Evolutionary conservation across 176 grass and related monocot species (phyloP).

Genomic region (Tillandsia leiboldiana): DNA sequence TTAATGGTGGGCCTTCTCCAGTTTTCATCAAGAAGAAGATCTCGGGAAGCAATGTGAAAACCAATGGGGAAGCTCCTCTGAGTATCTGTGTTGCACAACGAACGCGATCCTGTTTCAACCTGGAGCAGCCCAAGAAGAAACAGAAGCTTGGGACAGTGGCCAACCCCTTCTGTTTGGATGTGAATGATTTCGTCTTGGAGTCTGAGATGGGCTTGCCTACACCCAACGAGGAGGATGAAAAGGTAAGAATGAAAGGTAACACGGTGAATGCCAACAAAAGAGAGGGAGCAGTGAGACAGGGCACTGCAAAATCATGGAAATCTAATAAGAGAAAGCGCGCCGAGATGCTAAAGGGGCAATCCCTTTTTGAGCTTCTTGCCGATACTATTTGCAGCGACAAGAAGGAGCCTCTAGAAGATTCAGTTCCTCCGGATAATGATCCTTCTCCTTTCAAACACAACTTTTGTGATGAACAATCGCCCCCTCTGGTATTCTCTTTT

Average conservation of each 20-base stretch:
- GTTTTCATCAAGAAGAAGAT: slow-evolving; percentile 20
- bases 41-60: slow-evolving; percentile 25
- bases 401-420: not conserved
- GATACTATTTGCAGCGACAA: slow-evolving; percentile 38
- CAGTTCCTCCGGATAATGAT: slow-evolving; percentile 6
- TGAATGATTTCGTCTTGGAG: slow-evolving; percentile 6
- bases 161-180: slow-evolving; percentile 20
- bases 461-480: slow-evolving; percentile 34
- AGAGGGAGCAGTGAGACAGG: slow-evolving; percentile 24
- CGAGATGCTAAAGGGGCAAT: slow-evolving; percentile 32
- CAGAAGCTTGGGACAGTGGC: slow-evolving; percentile 26
- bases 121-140: slow-evolving; percentile 37
- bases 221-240: slow-evolving; percentile 3
- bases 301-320: slow-evolving; percentile 16
- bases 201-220: slow-evolving; percentile 12
- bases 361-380: slow-evolving; percentile 50
- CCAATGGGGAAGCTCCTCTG: slow-evolving; percentile 3
- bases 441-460: slow-evolving; percentile 34
- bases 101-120: slow-evolving; percentile 32
- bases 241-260: not conserved
- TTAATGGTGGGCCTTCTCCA: slow-evolving; percentile 7
- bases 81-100: slow-evolving; percentile 16
- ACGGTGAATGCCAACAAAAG: not conserved
- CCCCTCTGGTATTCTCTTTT: slow-evolving; percentile 70
- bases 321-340: slow-evolving; percentile 27